Percentiles rank a stretch among this genome's conserved stretches.
Evolutionary conservation across 441 rosid genomes (phyloP).

Genomic region (Hura crepitans): DNA sequence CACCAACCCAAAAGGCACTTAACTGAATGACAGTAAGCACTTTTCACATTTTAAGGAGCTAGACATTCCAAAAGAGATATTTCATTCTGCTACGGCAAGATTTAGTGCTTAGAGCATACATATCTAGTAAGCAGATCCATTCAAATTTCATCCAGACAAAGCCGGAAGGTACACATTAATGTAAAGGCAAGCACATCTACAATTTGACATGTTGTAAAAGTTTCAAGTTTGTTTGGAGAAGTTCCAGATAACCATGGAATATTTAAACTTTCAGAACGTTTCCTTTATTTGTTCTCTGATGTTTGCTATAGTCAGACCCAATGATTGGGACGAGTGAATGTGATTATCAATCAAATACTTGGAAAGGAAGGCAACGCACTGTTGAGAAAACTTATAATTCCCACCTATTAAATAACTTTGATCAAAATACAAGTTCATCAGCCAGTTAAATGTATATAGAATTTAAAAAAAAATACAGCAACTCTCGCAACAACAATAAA

Average conservation of each 20-base stretch:
- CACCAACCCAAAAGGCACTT: conserved; percentile 24
- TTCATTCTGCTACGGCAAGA: not conserved
- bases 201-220: not conserved
- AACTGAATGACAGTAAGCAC: conserved; percentile 6
- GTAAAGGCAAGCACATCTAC: not conserved
- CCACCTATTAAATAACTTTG: not conserved
- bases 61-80: not conserved
- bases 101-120: not conserved
- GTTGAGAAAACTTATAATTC: too few relatives aligned
- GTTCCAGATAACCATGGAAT: not conserved
- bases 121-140: not conserved
- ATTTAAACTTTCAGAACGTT: not conserved
- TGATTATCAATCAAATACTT: not conserved
- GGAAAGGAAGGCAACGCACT: not conserved
- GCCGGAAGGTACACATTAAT: not conserved
- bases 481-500: not conserved
- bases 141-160: not conserved
- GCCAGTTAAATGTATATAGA: too few relatives aligned
- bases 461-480: too few relatives aligned
- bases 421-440: too few relatives aligned
- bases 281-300: too few relatives aligned
- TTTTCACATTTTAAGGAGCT: not conserved
- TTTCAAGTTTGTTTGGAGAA: not conserved
- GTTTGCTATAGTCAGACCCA: not conserved
- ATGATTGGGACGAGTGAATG: not conserved